Conservation (phyloP, 345 rosid genomes). For the Salix arbutifolia region DNA sequence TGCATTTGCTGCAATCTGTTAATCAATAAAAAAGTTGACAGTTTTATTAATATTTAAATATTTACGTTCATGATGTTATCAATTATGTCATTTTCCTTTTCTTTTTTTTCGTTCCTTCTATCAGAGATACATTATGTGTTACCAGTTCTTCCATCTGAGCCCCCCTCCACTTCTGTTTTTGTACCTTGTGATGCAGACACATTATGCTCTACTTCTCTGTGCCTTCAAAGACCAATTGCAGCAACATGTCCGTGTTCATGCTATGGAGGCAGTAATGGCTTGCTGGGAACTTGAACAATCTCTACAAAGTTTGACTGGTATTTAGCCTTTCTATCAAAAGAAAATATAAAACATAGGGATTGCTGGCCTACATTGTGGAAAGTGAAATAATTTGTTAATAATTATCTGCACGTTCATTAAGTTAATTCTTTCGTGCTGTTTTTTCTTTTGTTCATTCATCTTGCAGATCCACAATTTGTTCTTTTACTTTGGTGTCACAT, state of each 20-base stretch:
- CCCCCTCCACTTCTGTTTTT: conserved; percentile 1
- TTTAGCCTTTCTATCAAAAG: not conserved
- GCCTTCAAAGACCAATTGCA: conserved; percentile 80
- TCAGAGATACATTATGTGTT: not conserved
- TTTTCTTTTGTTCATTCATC: not conserved
- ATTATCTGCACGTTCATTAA: not conserved
- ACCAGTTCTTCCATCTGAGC: conserved; percentile 6
- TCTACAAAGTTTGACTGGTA: conserved; percentile 68
- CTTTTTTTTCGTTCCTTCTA: not conserved
- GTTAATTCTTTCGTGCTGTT: not conserved
- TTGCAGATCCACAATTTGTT: not conserved
- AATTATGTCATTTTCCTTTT: not conserved
- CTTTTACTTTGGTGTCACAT: not conserved
- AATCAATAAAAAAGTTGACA: not conserved
- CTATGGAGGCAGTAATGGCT: conserved; percentile 88
- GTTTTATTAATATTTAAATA: not conserved
- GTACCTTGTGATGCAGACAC: conserved; percentile 47
- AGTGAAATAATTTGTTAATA: not conserved
- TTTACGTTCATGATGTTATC: not conserved
- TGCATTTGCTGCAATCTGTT: not conserved
- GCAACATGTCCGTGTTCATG: conserved; percentile 83
- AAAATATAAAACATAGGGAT: not conserved
- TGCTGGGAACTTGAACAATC: conserved; percentile 83
- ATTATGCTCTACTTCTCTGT: conserved; percentile 67
- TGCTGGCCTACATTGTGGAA: not conserved